Evolutionary conservation across 2,329 filamentous ascomycete species (phyloP).

Genomic region (Nemania sp.): DNA sequence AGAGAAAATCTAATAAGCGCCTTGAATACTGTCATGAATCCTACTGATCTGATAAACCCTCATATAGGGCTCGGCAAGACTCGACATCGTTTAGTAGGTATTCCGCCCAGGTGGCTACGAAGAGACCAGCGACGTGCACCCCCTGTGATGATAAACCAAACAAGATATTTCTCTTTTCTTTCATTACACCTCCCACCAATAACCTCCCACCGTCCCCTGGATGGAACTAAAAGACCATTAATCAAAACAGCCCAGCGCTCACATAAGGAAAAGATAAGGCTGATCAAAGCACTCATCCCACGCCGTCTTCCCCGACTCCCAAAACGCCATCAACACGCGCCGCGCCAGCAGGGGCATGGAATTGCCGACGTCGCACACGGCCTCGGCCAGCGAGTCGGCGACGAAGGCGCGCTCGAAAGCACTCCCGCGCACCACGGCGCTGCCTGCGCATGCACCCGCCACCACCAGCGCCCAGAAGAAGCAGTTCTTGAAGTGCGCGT

Average conservation of each 20-base stretch:
- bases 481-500: conserved; percentile 40
- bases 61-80: no score
- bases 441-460: conserved; percentile 49
- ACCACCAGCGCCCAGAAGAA: conserved; percentile 53
- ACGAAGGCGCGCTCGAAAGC: conserved; percentile 48
- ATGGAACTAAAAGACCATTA: background rate
- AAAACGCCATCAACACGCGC: conserved; percentile 48
- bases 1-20: no score
- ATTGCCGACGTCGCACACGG: conserved; percentile 45
- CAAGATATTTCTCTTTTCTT: no score
- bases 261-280: conserved; percentile 46
- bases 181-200: no score
- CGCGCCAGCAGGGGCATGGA: conserved; percentile 47
- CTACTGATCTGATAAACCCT: no score
- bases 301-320: conserved; percentile 47
- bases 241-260: background rate
- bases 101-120: no score
- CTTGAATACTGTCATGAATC: no score
- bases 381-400: conserved; percentile 40
- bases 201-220: no score
- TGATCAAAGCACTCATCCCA: conserved; percentile 55
- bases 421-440: conserved; percentile 39
- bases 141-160: no score
- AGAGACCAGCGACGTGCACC: no score
- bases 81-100: no score